Conservation (phyloP, 306 rosid genomes). For the Senna tora region DNA sequence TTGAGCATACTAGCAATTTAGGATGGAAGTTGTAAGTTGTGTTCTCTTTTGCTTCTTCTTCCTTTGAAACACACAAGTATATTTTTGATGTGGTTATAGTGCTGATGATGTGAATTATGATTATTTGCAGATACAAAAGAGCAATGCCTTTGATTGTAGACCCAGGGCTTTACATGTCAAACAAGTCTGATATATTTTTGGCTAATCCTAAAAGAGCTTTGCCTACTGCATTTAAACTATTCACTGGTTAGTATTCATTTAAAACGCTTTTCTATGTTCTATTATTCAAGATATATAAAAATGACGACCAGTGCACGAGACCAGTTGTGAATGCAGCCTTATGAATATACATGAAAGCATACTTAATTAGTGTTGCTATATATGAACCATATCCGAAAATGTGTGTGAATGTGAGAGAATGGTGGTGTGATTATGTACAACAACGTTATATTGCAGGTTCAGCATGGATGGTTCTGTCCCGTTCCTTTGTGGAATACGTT, state of each 20-base stretch:
- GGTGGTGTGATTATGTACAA: too few relatives aligned
- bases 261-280: constrained; percentile 22
- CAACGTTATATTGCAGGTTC: constrained; percentile 89
- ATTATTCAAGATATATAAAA: too few relatives aligned
- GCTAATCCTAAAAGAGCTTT: constrained; percentile 68
- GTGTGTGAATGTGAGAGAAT: too few relatives aligned
- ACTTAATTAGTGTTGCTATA: too few relatives aligned
- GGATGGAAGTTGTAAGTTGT: constrained; percentile 86
- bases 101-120: constrained; percentile 18
- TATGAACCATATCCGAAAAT: too few relatives aligned
- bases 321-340: too few relatives aligned
- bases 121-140: constrained; percentile 68
- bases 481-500: constrained; percentile 71
- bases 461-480: constrained; percentile 93
- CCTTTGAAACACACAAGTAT: background rate
- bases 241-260: constrained; percentile 69
- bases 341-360: too few relatives aligned
- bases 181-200: constrained; percentile 74
- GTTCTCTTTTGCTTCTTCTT: constrained; percentile 33
- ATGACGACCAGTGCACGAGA: too few relatives aligned
- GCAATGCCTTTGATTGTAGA: constrained; percentile 88
- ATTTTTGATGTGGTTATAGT: background rate
- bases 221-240: constrained; percentile 82
- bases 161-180: constrained; percentile 80
- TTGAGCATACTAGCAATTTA: constrained; percentile 88